These are phyloP conservation scores for Hemileia vastatrix DNA, from an alignment of 1,284 basidiomycete genomes.

Conservation along the genomic window DNA sequence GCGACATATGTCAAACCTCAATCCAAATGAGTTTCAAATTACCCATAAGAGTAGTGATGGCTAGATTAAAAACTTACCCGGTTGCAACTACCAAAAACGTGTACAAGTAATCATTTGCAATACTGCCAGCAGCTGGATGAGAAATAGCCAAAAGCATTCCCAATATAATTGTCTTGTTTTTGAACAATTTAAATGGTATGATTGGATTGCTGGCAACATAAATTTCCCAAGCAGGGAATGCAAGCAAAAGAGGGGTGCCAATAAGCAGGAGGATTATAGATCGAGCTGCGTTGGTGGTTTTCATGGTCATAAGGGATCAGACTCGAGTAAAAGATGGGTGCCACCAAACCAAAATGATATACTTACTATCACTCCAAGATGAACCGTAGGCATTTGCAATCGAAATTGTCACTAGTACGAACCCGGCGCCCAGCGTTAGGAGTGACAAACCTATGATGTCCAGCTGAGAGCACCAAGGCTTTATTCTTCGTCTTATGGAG, in stretches of 20 bases:
- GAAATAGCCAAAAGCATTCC: conserved; percentile 38
- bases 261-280: conserved; percentile 41
- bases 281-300: too few species aligned
- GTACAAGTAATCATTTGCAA: conserved; percentile 39
- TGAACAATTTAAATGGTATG: conserved; percentile 41
- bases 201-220: conserved; percentile 41
- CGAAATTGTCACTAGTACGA: conserved; percentile 44
- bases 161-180: conserved; percentile 40
- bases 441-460: conserved; percentile 44
- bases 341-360: not conserved
- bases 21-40: too few species aligned
- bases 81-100: conserved; percentile 26
- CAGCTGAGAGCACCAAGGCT: conserved; percentile 38
- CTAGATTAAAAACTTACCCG: conserved; percentile 15
- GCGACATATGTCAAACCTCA: too few species aligned
- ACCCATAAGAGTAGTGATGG: too few species aligned
- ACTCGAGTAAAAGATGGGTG: not conserved
- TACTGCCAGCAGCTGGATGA: conserved; percentile 42
- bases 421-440: conserved; percentile 41
- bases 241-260: conserved; percentile 32
- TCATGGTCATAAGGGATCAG: too few species aligned
- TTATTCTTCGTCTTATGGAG: conserved; percentile 11
- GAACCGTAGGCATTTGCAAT: conserved; percentile 40
- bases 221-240: conserved; percentile 40
- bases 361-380: conserved; percentile 36